Percentiles rank a stretch among this genome's conserved stretches.
These are phyloP conservation scores for Tylopilus sp. DNA, from an alignment of 768 basidiomycete genomes.

Conservation along the genomic window DNA sequence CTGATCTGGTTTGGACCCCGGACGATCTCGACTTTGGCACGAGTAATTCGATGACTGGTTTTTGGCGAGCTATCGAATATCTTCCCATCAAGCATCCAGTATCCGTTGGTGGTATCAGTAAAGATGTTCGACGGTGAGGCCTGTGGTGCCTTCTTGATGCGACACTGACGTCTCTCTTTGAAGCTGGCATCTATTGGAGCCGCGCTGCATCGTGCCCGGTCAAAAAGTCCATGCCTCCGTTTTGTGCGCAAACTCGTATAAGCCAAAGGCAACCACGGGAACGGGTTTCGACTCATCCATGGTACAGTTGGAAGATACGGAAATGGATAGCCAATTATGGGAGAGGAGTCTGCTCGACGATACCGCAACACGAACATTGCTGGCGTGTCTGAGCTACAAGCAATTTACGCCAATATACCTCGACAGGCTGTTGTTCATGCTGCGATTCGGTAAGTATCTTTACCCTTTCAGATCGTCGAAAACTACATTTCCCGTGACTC, in stretches of 20 bases:
- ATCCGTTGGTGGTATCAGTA: constrained; percentile 14
- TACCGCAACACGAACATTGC: constrained; percentile 10
- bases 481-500: background rate
- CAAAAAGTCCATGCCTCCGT: constrained; percentile 27
- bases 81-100: constrained; percentile 20
- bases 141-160: background rate
- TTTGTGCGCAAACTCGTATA: constrained; percentile 20
- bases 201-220: constrained; percentile 27
- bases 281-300: constrained; percentile 24
- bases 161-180: background rate
- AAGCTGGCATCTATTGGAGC: constrained; percentile 16
- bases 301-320: background rate
- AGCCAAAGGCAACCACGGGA: constrained; percentile 18
- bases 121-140: constrained; percentile 18
- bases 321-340: constrained; percentile 14
- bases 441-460: constrained; percentile 19
- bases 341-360: constrained; percentile 22
- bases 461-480: background rate
- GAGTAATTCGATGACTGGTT: background rate
- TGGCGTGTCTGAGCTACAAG: constrained; percentile 11
- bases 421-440: constrained; percentile 13
- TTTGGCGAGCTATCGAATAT: background rate
- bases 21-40: background rate
- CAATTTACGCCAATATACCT: constrained; percentile 8
- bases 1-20: background rate